These are phyloP conservation scores for Boletus tylopilopsis DNA, from an alignment of 768 basidiomycete genomes.

Conservation along the genomic window DNA sequence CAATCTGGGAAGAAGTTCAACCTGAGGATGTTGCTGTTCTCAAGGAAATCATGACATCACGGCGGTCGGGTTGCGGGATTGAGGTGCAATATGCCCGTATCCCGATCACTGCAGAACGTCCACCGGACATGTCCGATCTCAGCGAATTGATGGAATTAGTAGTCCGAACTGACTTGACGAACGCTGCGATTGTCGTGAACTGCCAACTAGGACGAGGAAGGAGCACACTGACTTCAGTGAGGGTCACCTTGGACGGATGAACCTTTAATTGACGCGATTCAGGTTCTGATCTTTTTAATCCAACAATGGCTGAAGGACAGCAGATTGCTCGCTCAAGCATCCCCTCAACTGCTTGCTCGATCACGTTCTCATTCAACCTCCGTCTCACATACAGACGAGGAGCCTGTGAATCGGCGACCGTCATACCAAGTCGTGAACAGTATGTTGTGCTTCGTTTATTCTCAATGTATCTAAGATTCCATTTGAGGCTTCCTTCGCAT, in stretches of 20 bases:
- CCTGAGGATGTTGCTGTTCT: constrained; percentile 70
- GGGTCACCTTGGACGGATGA: constrained; percentile 18
- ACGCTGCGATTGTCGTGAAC: constrained; percentile 86
- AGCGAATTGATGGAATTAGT: constrained; percentile 78
- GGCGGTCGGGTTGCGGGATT: constrained; percentile 41
- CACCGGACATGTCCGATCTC: constrained; percentile 71
- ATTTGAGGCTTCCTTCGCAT: constrained; percentile 74
- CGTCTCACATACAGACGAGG: constrained; percentile 28
- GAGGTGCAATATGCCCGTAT: constrained; percentile 79
- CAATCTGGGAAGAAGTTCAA: constrained; percentile 91
- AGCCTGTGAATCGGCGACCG: constrained; percentile 40
- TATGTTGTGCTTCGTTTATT: constrained; percentile 32
- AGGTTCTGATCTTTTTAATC: constrained; percentile 82
- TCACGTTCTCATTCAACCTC: constrained; percentile 44
- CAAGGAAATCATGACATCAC: constrained; percentile 81
- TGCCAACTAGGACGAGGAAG: constrained; percentile 93
- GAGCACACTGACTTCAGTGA: constrained; percentile 84
- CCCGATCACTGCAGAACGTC: constrained; percentile 88
- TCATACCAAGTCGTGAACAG: constrained; percentile 92
- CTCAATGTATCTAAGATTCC: constrained; percentile 1
- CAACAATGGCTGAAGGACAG: constrained; percentile 70
- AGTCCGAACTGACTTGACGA: constrained; percentile 59
- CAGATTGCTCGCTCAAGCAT: constrained; percentile 29
- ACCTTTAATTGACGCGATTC: constrained; percentile 1
- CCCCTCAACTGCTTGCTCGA: constrained; percentile 27